Percentiles rank a stretch among this genome's conserved stretches.
Conservation (phyloP, 345 rosid species). For the Gossypioides kirkii region DNA sequence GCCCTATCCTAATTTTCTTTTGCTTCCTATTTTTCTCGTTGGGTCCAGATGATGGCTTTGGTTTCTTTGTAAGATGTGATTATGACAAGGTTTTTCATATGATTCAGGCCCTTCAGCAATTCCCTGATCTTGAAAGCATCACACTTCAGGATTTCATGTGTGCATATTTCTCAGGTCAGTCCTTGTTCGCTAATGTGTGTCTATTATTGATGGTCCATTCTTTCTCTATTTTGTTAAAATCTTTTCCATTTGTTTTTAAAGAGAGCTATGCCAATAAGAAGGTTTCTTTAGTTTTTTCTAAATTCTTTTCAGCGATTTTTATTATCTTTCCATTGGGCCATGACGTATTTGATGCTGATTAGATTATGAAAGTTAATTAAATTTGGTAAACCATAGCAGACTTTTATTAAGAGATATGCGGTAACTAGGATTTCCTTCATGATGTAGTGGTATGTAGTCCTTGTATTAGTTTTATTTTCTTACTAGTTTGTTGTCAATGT, state of each 20-base stretch:
- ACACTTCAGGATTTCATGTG: conserved; percentile 58
- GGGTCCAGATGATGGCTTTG: not conserved
- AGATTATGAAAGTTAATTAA: not conserved
- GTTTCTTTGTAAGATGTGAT: conserved; percentile 7
- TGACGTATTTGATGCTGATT: not conserved
- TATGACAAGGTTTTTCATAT: not conserved
- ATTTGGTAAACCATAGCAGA: not conserved
- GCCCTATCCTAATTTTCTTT: not conserved
- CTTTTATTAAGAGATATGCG: not conserved
- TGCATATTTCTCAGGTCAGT: conserved; percentile 69
- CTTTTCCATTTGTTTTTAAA: not conserved
- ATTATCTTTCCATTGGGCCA: not conserved
- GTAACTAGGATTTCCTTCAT: not conserved
- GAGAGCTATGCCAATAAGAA: not conserved
- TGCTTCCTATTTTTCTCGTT: not conserved
- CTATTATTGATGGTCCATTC: not conserved
- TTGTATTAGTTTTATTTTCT: conserved; percentile 5
- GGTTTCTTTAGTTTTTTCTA: not conserved
- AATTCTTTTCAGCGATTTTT: not conserved
- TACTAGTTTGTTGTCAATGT: conserved; percentile 25
- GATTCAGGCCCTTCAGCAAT: conserved; percentile 44
- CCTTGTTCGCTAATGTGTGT: conserved; percentile 10
- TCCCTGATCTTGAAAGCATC: conserved; percentile 27
- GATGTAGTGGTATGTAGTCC: not conserved
- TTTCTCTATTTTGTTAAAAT: not conserved